A percentile compares a stretch with the other conserved stretches of the same genome.
phyloP scores from a whole-genome alignment of 176 grass and related monocot genomes.

The Rhipidocladum racemiflorum region DNA sequence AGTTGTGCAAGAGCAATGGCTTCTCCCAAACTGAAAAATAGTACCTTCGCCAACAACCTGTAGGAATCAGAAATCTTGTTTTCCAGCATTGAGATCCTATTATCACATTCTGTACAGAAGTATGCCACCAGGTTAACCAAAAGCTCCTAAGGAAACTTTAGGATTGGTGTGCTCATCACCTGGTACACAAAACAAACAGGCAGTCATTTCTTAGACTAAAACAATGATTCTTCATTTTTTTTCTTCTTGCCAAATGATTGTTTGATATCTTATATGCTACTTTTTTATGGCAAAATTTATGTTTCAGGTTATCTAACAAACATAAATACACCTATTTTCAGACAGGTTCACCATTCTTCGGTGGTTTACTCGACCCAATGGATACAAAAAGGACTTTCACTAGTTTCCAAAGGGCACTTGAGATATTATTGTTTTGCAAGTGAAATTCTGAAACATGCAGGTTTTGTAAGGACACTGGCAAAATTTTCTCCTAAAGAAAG shows the following conservation, averaged over 20 bases:
- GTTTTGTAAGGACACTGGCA: neutral
- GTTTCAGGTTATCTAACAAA: neutral
- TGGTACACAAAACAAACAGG: constrained; percentile 42
- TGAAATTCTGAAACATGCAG: neutral
- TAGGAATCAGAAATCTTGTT: constrained; percentile 58
- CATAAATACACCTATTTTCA: neutral
- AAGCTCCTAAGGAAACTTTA: constrained; percentile 47
- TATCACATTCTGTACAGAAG: constrained; percentile 67
- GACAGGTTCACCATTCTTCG: neutral
- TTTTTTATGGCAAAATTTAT: neutral
- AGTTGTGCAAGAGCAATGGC: constrained; percentile 64
- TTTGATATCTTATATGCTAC: constrained; percentile 1
- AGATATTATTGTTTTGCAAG: constrained; percentile 10
- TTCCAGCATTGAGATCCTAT: constrained; percentile 53
- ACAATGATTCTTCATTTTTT: neutral
- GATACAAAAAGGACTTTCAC: neutral
- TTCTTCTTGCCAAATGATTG: neutral
- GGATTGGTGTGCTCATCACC: constrained; percentile 32
- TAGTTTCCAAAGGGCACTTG: neutral
- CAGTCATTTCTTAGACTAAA: neutral
- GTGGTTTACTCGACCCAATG: neutral
- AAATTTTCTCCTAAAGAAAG: neutral
- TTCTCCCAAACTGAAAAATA: constrained; percentile 78
- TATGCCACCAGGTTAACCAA: constrained; percentile 59
- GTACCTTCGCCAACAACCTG: constrained; percentile 68